Percentiles rank a stretch among this genome's conserved stretches.
phyloP scores from a whole-genome alignment of 2,329 filamentous ascomycete species.

The Mariannaea elegans region DNA sequence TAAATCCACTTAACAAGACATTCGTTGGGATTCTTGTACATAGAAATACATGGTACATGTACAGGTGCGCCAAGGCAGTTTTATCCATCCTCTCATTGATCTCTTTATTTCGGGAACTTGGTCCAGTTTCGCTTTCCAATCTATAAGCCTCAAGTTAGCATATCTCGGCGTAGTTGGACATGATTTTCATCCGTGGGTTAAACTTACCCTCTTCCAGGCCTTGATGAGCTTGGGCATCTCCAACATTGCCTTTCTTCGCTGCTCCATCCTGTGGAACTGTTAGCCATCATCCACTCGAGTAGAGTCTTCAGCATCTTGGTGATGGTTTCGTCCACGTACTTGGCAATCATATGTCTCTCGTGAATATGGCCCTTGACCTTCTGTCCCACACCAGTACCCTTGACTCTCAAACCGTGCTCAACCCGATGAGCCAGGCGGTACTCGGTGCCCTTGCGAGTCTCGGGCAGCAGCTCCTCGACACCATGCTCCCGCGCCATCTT shows the following conservation, averaged over 20 bases:
- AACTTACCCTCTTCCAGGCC: conserved; percentile 85
- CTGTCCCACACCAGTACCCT: conserved; percentile 92
- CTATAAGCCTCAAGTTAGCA: conserved; percentile 52
- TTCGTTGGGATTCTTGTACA: conserved; percentile 36
- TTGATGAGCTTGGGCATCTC: conserved; percentile 92
- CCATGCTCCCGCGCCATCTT: conserved; percentile 83
- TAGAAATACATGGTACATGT: conserved; percentile 48
- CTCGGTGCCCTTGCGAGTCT: conserved; percentile 78
- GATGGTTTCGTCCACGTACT: conserved; percentile 57
- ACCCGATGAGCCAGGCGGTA: conserved; percentile 75
- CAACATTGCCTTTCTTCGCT: conserved; percentile 90
- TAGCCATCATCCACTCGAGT: conserved; percentile 21
- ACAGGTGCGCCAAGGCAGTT: conserved; percentile 37
- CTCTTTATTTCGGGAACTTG: conserved; percentile 64
- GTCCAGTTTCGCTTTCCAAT: conserved; percentile 64
- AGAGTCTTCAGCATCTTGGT: background rate
- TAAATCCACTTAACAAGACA: conserved; percentile 19
- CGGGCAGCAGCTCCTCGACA: conserved; percentile 82
- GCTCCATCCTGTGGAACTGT: conserved; percentile 72
- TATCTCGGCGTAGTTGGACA: background rate
- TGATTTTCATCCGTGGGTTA: background rate
- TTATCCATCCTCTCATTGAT: conserved; percentile 26
- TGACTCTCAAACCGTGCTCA: conserved; percentile 83
- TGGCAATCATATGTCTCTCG: conserved; percentile 84
- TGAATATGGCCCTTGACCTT: conserved; percentile 94